phyloP scores from a whole-genome alignment of 2,329 filamentous ascomycete genomes.

The Mollisiaceae sp. region DNA sequence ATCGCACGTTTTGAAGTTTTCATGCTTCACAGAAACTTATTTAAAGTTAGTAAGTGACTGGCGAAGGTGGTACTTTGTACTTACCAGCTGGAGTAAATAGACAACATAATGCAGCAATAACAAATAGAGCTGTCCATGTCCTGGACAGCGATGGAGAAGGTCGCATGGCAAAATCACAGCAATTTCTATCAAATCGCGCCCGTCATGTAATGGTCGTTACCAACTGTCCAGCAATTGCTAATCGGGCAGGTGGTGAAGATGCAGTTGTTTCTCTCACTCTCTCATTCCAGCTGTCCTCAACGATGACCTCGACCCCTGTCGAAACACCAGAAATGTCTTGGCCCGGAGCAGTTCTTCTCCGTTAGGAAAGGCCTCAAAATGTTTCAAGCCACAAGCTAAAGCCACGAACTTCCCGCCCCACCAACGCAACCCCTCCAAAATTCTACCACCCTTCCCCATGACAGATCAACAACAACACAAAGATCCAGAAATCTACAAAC shows the following conservation, averaged over 20 bases:
- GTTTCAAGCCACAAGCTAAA: slow-evolving; percentile 15
- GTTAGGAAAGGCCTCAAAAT: slow-evolving; percentile 2
- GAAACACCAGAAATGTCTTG: not conserved
- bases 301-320: not conserved
- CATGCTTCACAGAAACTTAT: slow-evolving; percentile 84
- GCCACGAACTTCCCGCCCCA: slow-evolving; percentile 28
- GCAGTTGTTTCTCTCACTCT: not conserved
- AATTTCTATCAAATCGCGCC: slow-evolving; percentile 11
- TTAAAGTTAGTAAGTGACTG: slow-evolving; percentile 21
- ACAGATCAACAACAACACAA: slow-evolving; percentile 35
- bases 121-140: slow-evolving; percentile 69
- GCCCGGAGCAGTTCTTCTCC: not conserved
- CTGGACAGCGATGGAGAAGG: slow-evolving; percentile 51
- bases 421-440: slow-evolving; percentile 32
- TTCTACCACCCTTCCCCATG: slow-evolving; percentile 22
- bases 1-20: slow-evolving; percentile 95
- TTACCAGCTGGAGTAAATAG: slow-evolving; percentile 69
- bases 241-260: slow-evolving; percentile 7
- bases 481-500: slow-evolving; percentile 51
- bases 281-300: slow-evolving; percentile 19
- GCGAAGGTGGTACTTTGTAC: slow-evolving; percentile 34
- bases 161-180: slow-evolving; percentile 31
- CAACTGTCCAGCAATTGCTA: slow-evolving; percentile 28
- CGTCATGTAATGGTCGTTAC: slow-evolving; percentile 6
- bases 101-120: slow-evolving; percentile 63